Evolutionary conservation across 208 protist genomes (phyloP).

Genomic region (Crithidia brevicula): DNA sequence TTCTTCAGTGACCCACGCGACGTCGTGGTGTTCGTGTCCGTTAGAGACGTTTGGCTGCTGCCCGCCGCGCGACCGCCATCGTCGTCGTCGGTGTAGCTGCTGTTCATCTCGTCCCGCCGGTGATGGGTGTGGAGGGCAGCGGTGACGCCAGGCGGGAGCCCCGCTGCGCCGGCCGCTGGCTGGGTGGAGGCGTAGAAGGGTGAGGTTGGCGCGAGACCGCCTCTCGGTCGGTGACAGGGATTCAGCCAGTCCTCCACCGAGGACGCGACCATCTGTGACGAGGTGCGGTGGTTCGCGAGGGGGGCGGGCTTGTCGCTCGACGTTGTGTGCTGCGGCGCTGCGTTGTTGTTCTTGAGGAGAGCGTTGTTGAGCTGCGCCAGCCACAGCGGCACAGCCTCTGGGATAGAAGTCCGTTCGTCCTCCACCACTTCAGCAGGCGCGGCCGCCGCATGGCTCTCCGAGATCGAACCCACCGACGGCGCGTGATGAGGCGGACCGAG

Average conservation of each 20-base stretch:
- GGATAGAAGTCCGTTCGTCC: too few species aligned
- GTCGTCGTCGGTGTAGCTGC: constrained; percentile 3
- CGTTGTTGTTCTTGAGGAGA: not conserved
- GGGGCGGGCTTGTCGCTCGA: not conserved
- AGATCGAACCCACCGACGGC: not conserved
- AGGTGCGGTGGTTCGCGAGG: constrained; percentile 20
- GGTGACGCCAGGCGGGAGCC: constrained; percentile 8
- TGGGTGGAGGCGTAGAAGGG: constrained; percentile 1
- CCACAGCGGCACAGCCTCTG: not conserved
- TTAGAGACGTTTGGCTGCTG: constrained; percentile 9
- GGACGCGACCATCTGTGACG: constrained; percentile 8
- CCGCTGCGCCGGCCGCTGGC: not conserved
- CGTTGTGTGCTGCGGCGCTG: not conserved
- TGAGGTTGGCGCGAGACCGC: not conserved
- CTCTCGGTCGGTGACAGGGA: constrained; percentile 20
- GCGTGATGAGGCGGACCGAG: not conserved
- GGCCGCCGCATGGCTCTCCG: not conserved
- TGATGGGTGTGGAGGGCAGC: constrained; percentile 4
- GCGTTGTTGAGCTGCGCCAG: constrained; percentile 18
- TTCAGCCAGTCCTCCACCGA: constrained; percentile 24
- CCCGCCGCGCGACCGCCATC: not conserved
- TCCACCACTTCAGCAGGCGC: constrained; percentile 2
- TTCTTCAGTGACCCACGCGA: constrained; percentile 5
- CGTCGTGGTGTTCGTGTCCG: constrained; percentile 3
- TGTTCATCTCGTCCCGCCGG: not conserved